Base-by-base conservation (phyloP, 2,329 filamentous ascomycete genomes). In the Emmonsia crescens region DNA sequence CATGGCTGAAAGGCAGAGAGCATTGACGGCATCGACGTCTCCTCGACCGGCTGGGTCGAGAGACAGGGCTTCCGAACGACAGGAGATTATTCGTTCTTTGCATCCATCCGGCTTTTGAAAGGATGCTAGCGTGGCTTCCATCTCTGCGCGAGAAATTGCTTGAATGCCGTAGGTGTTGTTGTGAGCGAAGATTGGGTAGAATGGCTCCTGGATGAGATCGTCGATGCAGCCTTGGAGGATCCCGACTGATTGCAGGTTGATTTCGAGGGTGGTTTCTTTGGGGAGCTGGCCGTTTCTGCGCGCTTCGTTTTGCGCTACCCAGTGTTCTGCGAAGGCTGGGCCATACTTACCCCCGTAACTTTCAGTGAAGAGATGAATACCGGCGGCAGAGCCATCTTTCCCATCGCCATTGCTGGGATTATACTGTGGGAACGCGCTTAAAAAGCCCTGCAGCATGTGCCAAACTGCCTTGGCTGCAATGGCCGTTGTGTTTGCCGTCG, bases 181-280 rank as follows among this genome's bases (percentile, higher is more conserved):
- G 69, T 78, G 81, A 0, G 82, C 77, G 66, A 83, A 80, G 1
- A 78, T 70, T 1, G 79, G 76, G 65, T 82, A 83, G 38, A 73
- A 74, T 0, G 77, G 76, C 61, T 75, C 75, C 67, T 82, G 78
- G 0, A 79, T 78, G 31, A 85, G 70, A 65, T 82, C 78, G 68
- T 91, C 89, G 40, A 91, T 77, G 66, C 81, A 83, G 29, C 80
- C 81, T 62, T 84, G 84, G 62, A 83, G 79, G 62, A 85, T 80
- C 0, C 82, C 75, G 1, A 84, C 69, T 0, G 82, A 82, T 63
- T 84, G 80, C 2, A 83, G 65, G 52, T 77, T 84, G 44, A 78
- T 75, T n/a, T 71, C 68, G 44, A 73, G 69, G 1, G 68, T 65
- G n/a, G 69, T 69, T 1, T 68, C 57, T 0, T 63, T 63, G 10